phyloP scores from a whole-genome alignment of 305 asterid species.

The Rubia tinctorum region DNA sequence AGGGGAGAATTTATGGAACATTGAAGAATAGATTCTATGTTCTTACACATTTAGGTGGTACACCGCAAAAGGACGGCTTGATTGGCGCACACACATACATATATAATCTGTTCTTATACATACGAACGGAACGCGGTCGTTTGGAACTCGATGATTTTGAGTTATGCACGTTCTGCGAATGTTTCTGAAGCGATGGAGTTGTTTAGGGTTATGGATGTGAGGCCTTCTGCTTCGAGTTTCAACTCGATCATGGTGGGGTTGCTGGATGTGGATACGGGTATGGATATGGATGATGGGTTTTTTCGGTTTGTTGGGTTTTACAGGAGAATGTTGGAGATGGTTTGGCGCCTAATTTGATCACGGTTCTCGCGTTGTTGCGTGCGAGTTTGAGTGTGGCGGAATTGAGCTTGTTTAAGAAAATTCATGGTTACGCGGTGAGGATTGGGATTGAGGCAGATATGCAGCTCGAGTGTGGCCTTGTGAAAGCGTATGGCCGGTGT shows the following conservation, averaged over 20 bases:
- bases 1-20: too few species aligned
- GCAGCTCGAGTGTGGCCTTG: conserved; percentile 38
- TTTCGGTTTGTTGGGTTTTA: conserved; percentile 27
- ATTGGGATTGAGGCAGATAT: conserved; percentile 29
- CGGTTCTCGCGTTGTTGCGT: conserved; percentile 38
- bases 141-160: conserved; percentile 46
- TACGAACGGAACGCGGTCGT: conserved; percentile 37
- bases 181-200: conserved; percentile 32
- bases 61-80: too few species aligned
- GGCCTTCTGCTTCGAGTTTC: conserved; percentile 34
- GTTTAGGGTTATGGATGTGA: conserved; percentile 34
- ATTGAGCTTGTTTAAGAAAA: conserved; percentile 36
- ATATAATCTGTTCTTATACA: too few species aligned
- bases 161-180: conserved; percentile 31
- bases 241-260: conserved; percentile 37
- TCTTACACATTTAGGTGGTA: too few species aligned
- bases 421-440: conserved; percentile 37
- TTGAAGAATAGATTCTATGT: too few species aligned
- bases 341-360: conserved; percentile 34
- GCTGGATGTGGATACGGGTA: conserved; percentile 19
- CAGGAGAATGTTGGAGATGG: conserved; percentile 30
- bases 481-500: conserved; percentile 48
- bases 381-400: conserved; percentile 34
- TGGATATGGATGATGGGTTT: conserved; percentile 28
- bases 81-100: too few species aligned